Percentiles rank a stretch among this genome's conserved stretches.
Conservation (phyloP, 1,284 basidiomycete species). For the Chalciporus piperatoides region DNA sequence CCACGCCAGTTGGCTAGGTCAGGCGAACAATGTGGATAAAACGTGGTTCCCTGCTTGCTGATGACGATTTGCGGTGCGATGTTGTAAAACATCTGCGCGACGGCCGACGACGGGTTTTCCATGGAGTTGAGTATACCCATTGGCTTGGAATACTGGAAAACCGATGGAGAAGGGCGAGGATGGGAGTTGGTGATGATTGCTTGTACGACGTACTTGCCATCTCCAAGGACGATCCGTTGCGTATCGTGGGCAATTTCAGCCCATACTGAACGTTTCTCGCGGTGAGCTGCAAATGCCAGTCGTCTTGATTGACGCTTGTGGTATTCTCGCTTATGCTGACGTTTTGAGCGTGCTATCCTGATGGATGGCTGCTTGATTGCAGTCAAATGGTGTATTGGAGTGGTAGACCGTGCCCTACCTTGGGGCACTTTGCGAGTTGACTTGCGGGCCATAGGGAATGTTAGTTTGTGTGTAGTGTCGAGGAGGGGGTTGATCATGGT, state of each 20-base stretch:
- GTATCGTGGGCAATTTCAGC: constrained; percentile 40
- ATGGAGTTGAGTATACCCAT: constrained; percentile 5
- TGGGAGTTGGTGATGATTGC: constrained; percentile 22
- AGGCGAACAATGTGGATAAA: constrained; percentile 40
- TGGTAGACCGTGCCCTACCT: constrained; percentile 29
- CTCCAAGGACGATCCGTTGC: constrained; percentile 39
- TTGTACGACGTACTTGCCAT: constrained; percentile 46
- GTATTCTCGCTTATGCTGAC: constrained; percentile 26
- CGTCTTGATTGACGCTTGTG: constrained; percentile 17
- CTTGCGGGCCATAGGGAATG: constrained; percentile 22
- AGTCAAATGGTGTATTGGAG: constrained; percentile 19
- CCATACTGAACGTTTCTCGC: constrained; percentile 30
- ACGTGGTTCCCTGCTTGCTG: constrained; percentile 38
- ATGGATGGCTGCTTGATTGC: constrained; percentile 26
- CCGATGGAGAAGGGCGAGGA: constrained; percentile 21
- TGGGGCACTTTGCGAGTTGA: constrained; percentile 19
- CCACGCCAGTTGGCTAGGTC: constrained; percentile 36
- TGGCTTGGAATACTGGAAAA: constrained; percentile 18
- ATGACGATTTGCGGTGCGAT: constrained; percentile 38
- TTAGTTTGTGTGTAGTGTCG: neutral
- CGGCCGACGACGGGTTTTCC: neutral
- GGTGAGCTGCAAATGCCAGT: constrained; percentile 22
- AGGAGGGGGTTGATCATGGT: constrained; percentile 13
- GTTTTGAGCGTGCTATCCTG: constrained; percentile 16
- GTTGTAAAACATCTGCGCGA: constrained; percentile 32